Evolutionary conservation across 371 early-diverging fungal species (phyloP).

Genomic region (Encephalitozoon hellem): DNA sequence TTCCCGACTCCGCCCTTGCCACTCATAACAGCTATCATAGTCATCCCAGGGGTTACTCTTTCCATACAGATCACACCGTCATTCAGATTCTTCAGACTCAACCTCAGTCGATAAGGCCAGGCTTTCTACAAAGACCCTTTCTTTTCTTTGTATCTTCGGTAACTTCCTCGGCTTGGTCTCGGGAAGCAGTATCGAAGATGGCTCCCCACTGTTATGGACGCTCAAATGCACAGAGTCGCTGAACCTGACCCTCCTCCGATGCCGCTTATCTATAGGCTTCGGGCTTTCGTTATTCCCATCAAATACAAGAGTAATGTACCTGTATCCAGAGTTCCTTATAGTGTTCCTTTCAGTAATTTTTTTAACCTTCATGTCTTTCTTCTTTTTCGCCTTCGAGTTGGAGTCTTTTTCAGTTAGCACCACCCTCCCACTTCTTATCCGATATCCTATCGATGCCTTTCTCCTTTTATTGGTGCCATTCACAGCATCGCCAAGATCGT

Average conservation of each 20-base stretch:
- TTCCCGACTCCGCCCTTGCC: conserved; percentile 99
- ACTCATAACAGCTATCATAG: conserved; percentile 66
- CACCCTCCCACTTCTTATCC: not conserved
- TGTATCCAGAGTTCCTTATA: conserved; percentile 27
- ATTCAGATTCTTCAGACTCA: not conserved
- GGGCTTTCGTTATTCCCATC: not conserved
- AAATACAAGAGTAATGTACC: not conserved
- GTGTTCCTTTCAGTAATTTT: conserved; percentile 28
- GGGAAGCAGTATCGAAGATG: not conserved
- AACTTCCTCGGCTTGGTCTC: not conserved
- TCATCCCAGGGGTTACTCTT: conserved; percentile 25
- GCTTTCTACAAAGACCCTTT: not conserved
- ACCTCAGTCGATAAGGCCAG: not conserved
- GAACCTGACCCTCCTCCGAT: not conserved
- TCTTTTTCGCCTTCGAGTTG: not conserved
- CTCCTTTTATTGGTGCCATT: not conserved
- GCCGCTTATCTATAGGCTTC: not conserved
- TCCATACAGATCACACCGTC: not conserved
- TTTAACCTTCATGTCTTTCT: not conserved
- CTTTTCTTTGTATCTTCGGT: not conserved
- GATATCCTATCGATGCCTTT: not conserved
- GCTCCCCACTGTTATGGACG: not conserved
- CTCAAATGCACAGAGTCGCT: not conserved
- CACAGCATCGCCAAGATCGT: not conserved
- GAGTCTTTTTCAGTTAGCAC: not conserved